Evolutionary conservation across 352 stramenopile genomes (phyloP).

Genomic region (Phytopythium boreale): DNA sequence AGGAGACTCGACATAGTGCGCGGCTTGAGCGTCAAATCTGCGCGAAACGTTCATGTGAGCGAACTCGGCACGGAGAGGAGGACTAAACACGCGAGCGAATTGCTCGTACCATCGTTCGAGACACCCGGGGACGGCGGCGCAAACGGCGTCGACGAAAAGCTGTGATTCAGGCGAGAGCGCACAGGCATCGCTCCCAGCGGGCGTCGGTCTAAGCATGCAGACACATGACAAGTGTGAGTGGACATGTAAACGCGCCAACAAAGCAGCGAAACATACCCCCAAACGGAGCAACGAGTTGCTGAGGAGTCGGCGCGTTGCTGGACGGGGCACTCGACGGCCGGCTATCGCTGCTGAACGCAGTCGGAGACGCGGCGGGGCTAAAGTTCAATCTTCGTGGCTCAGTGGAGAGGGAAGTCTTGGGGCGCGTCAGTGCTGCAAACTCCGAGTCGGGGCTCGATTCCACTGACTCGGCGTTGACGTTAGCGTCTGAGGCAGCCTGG

Average conservation of each 20-base stretch:
- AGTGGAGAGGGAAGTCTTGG: constrained; percentile 21
- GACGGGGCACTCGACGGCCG: constrained; percentile 16
- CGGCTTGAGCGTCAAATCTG: constrained; percentile 49
- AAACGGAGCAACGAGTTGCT: constrained; percentile 34
- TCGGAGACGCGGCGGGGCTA: constrained; percentile 2
- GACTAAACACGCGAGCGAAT: neutral
- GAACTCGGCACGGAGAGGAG: neutral
- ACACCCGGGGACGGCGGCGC: constrained; percentile 21
- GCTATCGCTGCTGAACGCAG: neutral
- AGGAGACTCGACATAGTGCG: constrained; percentile 18
- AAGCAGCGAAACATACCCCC: constrained; percentile 18
- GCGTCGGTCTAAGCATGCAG: constrained; percentile 24
- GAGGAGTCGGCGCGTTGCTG: constrained; percentile 13
- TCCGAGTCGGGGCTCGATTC: constrained; percentile 40
- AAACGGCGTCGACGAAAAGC: constrained; percentile 28
- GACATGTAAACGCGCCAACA: neutral
- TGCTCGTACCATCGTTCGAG: constrained; percentile 36
- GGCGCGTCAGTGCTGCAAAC: constrained; percentile 31
- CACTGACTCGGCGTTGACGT: constrained; percentile 31
- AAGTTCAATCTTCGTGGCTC: constrained; percentile 8
- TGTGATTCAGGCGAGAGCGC: constrained; percentile 52
- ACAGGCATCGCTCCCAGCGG: constrained; percentile 37
- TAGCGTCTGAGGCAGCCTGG: neutral
- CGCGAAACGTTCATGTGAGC: neutral
- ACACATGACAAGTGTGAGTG: neutral